Evolutionary conservation across 345 rosid species (phyloP), one percentile per base, ranked within the genome.

Genomic region (Luvunga scandens): DNA sequence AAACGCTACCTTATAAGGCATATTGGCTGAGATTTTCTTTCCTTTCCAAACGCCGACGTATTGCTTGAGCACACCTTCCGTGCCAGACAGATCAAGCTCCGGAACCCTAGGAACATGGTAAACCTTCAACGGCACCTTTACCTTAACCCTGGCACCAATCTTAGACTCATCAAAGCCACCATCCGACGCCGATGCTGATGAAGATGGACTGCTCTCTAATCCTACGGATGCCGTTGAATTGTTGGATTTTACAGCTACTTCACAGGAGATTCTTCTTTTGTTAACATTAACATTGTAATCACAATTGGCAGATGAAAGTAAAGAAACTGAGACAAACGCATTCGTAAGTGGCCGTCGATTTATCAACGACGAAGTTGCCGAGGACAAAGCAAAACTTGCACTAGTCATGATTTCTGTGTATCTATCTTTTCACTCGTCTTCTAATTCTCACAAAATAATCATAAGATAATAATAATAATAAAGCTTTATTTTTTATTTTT

Each of bases 1-100:
- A 25, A 96, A 96, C 89, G 90, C 83, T 56, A 94, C 88, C 91
- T 90, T 96, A 81, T 25, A 94, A 22, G 99, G 99, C 28, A 91
- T 66, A 84, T 91, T 92, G 5, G 99, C 97, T 22, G 98, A 94
- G 10, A 96, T 87, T 38, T 81, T 83, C 83, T 89, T 96, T 21
- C 95, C 99, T 79, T 91, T 94, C 93, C 92, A 96, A 21, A 88
- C 53, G 39, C 70, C 89, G 5, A 88, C 92, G 84, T 86, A 88
- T 81, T 91, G 92, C 88, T 94, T 96, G 27, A 94, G 57, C 21
- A 63, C 75, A 9, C 99, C 99, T 85, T 94, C 97, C 94, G 85
- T 87, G 6, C 93, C 99, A 62, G 75, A 75, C 82, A 96, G 87
- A 80, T 94, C 98, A 57, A 90, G 53, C 86, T 92, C 97, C 30